Percentiles rank a stretch among this genome's conserved stretches.
These are phyloP conservation scores for Flueggea neowawraea DNA, from an alignment of 441 rosid species.

Conservation along the genomic window DNA sequence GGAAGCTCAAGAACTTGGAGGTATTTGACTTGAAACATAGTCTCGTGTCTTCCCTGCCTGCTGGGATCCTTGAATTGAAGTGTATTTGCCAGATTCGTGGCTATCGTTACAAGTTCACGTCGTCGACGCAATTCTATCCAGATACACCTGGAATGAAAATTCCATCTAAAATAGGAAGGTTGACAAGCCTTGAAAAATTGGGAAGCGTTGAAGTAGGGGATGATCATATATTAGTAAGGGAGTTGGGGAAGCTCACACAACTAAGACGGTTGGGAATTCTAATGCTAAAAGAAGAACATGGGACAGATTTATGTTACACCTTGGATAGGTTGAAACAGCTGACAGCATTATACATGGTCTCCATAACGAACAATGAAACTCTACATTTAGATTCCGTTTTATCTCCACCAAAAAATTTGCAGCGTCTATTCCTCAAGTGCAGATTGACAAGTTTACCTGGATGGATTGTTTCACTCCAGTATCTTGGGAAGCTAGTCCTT, in stretches of 20 bases:
- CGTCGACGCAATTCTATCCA: background rate
- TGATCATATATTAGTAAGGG: slow-evolving; percentile 8
- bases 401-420: slow-evolving; percentile 8
- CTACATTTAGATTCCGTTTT: slow-evolving; percentile 5
- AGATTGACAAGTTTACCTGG: background rate
- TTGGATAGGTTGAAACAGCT: slow-evolving; percentile 24
- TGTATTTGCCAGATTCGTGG: slow-evolving; percentile 1
- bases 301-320: slow-evolving; percentile 21
- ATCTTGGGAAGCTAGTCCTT: slow-evolving; percentile 8
- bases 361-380: background rate
- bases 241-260: slow-evolving; percentile 28
- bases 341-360: background rate
- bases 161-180: slow-evolving; percentile 16
- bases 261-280: slow-evolving; percentile 28
- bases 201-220: slow-evolving; percentile 22
- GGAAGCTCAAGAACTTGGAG: slow-evolving; percentile 10
- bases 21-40: slow-evolving; percentile 5
- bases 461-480: slow-evolving; percentile 9
- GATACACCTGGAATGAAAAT: slow-evolving; percentile 6
- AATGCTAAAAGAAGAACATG: slow-evolving; percentile 22
- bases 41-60: slow-evolving; percentile 1
- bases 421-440: background rate
- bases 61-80: slow-evolving; percentile 1
- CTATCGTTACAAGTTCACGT: background rate
- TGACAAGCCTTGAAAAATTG: slow-evolving; percentile 24